These are phyloP conservation scores for Nakaseomyces delphensis DNA, from an alignment of 1,139 yeast species.

Conservation along the genomic window DNA sequence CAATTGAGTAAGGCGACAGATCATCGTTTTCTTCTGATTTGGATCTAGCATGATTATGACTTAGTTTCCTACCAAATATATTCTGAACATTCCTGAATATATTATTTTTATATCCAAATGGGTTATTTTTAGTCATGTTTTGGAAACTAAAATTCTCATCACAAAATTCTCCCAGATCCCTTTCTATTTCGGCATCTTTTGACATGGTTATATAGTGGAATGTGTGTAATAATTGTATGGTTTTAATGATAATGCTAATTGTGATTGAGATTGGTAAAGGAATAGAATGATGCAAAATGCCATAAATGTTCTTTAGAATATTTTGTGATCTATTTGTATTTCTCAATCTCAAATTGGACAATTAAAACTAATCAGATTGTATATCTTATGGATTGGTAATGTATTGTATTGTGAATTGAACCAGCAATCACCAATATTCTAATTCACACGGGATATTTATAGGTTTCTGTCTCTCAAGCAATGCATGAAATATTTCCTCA, in stretches of 20 bases:
- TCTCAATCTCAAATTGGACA: too few species aligned
- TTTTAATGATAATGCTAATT: too few species aligned
- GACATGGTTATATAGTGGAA: neutral
- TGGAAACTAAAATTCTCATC: conserved; percentile 5
- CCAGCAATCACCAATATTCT: conserved; percentile 1
- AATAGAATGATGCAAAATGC: too few species aligned
- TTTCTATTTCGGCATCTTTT: neutral
- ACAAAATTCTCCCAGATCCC: neutral
- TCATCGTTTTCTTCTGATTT: neutral
- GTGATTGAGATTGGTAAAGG: too few species aligned
- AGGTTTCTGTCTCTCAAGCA: neutral
- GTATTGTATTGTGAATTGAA: neutral
- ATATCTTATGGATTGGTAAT: too few species aligned
- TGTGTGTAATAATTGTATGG: too few species aligned
- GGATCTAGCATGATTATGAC: neutral
- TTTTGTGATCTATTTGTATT: neutral
- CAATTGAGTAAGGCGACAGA: neutral
- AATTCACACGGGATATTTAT: neutral
- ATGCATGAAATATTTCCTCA: too few species aligned
- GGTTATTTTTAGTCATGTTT: conserved; percentile 4
- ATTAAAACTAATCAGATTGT: too few species aligned
- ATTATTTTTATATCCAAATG: conserved; percentile 7
- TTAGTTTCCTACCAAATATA: neutral
- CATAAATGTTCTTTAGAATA: too few species aligned
- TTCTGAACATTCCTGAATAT: conserved; percentile 7